A percentile compares a stretch with the other conserved stretches of the same genome.
These are phyloP conservation scores for Penicillium taxi DNA, from an alignment of 495 filamentous ascomycete genomes.

Conservation along the genomic window DNA sequence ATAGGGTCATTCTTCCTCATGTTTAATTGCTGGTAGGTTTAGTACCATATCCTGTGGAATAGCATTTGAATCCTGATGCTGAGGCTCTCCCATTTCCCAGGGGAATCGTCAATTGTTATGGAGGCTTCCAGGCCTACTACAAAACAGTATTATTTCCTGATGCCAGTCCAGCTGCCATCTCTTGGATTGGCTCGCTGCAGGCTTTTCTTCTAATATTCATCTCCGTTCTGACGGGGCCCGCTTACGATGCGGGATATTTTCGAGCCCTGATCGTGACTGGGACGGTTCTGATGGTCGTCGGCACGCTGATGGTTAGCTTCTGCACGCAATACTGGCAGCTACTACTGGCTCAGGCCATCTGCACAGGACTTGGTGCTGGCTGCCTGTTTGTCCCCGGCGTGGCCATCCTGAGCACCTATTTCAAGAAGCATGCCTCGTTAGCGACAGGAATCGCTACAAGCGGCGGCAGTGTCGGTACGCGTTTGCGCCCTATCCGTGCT, in stretches of 20 bases:
- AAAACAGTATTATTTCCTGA: constrained; percentile 9
- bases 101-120: constrained; percentile 44
- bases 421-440: constrained; percentile 22
- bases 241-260: constrained; percentile 49
- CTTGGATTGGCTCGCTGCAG: constrained; percentile 44
- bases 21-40: constrained; percentile 27
- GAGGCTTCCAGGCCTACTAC: constrained; percentile 48
- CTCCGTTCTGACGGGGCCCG: constrained; percentile 46
- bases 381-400: constrained; percentile 27
- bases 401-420: constrained; percentile 27
- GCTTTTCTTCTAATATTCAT: constrained; percentile 47
- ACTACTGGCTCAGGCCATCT: constrained; percentile 25
- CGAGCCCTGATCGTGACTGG: not conserved
- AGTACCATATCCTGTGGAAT: too few species aligned
- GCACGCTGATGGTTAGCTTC: constrained; percentile 34
- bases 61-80: not conserved
- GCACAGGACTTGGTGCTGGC: constrained; percentile 27
- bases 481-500: not conserved
- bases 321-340: constrained; percentile 20
- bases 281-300: constrained; percentile 9
- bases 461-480: constrained; percentile 6
- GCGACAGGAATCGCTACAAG: constrained; percentile 30
- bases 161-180: constrained; percentile 37
- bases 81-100: not conserved
- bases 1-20: constrained; percentile 32